Percentiles rank a stretch among this genome's conserved stretches.
These are phyloP conservation scores for Odonthalia washingtoniensis DNA, from an alignment of 31 red algal species.

Conservation along the genomic window DNA sequence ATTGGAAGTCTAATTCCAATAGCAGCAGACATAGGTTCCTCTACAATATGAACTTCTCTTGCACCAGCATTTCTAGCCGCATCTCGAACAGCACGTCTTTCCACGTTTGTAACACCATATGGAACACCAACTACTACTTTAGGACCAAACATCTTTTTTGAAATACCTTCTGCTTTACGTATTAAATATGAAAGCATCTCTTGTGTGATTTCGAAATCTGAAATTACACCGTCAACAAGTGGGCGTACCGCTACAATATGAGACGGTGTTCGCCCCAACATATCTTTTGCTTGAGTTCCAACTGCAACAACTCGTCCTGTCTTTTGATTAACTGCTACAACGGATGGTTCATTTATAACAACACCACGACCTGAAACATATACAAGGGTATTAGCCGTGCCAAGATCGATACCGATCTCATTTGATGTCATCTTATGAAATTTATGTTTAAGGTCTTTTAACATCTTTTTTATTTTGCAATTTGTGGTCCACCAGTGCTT, in stretches of 20 bases:
- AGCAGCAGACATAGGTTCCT: neutral
- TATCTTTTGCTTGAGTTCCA: neutral
- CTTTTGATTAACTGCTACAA: neutral
- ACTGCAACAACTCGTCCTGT: neutral
- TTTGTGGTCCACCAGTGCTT: too few species aligned
- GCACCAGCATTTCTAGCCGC: neutral
- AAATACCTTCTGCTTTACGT: neutral
- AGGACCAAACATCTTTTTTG: neutral
- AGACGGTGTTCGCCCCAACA: neutral
- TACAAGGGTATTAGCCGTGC: neutral
- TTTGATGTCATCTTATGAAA: too few species aligned
- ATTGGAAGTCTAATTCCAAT: neutral
- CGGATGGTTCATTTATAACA: neutral
- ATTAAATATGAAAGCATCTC: neutral
- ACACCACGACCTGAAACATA: neutral
- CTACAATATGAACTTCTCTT: neutral
- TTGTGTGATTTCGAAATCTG: neutral
- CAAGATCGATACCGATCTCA: neutral
- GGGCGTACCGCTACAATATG: neutral
- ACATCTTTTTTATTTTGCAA: too few species aligned
- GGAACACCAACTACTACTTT: conserved; percentile 18
- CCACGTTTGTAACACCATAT: conserved; percentile 4
- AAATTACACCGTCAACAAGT: neutral
- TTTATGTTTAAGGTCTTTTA: too few species aligned
- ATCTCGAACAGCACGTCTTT: conserved; percentile 4